phyloP scores from a whole-genome alignment of 2,329 filamentous ascomycete species.

The Alternaria sp. region DNA sequence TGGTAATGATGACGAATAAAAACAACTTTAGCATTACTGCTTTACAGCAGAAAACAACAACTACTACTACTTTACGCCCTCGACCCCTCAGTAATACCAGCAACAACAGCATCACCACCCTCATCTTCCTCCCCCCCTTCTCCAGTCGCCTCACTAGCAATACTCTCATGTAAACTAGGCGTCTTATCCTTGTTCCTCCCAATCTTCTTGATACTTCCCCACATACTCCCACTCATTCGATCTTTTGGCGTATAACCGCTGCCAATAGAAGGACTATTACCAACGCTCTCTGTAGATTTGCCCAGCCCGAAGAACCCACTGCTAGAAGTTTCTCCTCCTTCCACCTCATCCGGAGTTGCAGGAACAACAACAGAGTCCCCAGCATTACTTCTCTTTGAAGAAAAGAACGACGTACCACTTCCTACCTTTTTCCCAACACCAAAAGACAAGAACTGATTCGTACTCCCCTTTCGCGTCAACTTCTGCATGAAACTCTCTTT shows the following conservation, averaged over 20 bases:
- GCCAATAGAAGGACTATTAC: constrained; percentile 42
- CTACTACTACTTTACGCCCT: too few species aligned
- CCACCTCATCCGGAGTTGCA: constrained; percentile 50
- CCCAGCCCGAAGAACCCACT: constrained; percentile 32
- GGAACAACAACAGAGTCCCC: constrained; percentile 38
- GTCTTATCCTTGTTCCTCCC: constrained; percentile 56
- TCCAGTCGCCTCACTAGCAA: constrained; percentile 52
- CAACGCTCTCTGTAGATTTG: constrained; percentile 39
- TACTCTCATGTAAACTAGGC: constrained; percentile 57
- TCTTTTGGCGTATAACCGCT: constrained; percentile 44
- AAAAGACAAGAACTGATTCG: constrained; percentile 55
- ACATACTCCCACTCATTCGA: constrained; percentile 45
- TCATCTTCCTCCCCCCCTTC: constrained; percentile 39
- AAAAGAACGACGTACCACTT: constrained; percentile 6
- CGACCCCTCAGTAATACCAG: too few species aligned
- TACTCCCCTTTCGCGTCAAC: constrained; percentile 57
- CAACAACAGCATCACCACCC: too few species aligned
- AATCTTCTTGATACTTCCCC: constrained; percentile 56
- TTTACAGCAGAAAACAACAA: too few species aligned
- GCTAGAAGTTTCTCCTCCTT: constrained; percentile 40
- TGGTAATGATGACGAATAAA: too few species aligned
- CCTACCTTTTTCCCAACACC: constrained; percentile 20
- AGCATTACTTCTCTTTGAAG: constrained; percentile 19
- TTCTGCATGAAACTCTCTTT: constrained; percentile 61
- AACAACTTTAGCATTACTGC: too few species aligned